A percentile compares a stretch with the other conserved stretches of the same genome.
These are phyloP conservation scores for Amphibolis antarctica DNA, from an alignment of 106 monocot species.

Conservation along the genomic window DNA sequence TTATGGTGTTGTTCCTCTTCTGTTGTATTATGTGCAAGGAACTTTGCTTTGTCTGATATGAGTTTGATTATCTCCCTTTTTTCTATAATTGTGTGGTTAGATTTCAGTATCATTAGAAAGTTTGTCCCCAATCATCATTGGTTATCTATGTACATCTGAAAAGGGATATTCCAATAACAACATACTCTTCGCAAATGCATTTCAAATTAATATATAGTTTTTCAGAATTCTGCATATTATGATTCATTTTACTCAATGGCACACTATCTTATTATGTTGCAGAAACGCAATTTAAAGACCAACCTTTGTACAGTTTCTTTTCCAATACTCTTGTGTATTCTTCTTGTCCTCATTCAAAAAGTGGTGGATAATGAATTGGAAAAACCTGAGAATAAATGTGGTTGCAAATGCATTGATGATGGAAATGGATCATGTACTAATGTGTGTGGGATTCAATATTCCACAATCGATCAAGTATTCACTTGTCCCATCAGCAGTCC, in stretches of 20 bases:
- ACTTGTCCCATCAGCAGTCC: constrained; percentile 17
- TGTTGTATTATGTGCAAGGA: no score
- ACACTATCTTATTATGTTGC: not conserved
- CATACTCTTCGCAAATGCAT: no score
- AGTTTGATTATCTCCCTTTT: no score
- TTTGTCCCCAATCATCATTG: no score
- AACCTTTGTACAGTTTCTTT: constrained; percentile 10
- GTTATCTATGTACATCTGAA: no score
- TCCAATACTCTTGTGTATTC: constrained; percentile 18
- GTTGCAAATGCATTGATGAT: constrained; percentile 6
- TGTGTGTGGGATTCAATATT: constrained; percentile 18
- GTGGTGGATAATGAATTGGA: not conserved
- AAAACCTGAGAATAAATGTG: constrained; percentile 1
- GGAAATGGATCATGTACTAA: constrained; percentile 7
- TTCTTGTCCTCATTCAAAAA: constrained; percentile 7
- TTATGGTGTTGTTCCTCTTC: no score
- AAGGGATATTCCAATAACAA: no score
- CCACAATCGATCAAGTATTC: constrained; percentile 13
- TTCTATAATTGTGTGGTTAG: no score
- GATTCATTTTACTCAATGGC: not conserved
- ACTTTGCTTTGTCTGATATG: no score
- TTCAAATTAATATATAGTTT: no score
- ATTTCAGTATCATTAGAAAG: no score
- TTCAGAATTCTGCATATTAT: no score
- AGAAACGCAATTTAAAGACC: constrained; percentile 17